Percentiles rank a stretch among this genome's conserved stretches.
Conservation (phyloP, 2,329 filamentous ascomycete genomes). For the Canariomyces notabilis region DNA sequence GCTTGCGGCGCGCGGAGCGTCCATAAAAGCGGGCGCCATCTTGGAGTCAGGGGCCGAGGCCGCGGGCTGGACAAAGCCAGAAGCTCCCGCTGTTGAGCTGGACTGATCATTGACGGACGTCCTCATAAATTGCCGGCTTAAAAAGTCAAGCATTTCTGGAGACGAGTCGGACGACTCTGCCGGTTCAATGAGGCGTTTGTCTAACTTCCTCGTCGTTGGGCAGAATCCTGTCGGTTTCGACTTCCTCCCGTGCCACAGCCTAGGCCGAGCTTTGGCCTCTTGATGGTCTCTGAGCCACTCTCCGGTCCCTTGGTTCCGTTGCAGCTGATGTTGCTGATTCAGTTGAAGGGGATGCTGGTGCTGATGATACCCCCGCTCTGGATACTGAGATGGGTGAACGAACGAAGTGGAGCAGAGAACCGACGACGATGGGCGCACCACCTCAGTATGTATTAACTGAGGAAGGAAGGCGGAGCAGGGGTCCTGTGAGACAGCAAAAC, state of each 20-base stretch:
- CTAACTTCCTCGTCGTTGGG: constrained; percentile 44
- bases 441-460: constrained; percentile 2
- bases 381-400: not conserved
- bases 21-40: constrained; percentile 36
- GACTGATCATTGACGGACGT: not conserved
- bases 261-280: constrained; percentile 32
- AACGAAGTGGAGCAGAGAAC: not conserved
- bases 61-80: not conserved
- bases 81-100: no score
- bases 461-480: constrained; percentile 9
- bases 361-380: not conserved
- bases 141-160: constrained; percentile 30
- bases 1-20: constrained; percentile 74
- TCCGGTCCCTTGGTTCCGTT: constrained; percentile 7
- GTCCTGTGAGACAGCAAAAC: constrained; percentile 12
- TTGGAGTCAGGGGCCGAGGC: not conserved
- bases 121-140: not conserved
- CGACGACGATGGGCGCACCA: no score
- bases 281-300: constrained; percentile 23
- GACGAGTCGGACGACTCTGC: constrained; percentile 25
- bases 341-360: not conserved
- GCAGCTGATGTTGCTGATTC: constrained; percentile 8
- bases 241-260: constrained; percentile 40
- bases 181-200: not conserved
- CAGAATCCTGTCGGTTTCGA: constrained; percentile 45